Evolutionary conservation across 257 asterid genomes (phyloP), one percentile per base, ranked within the genome.

Genomic region (Gentiana macrophylla): DNA sequence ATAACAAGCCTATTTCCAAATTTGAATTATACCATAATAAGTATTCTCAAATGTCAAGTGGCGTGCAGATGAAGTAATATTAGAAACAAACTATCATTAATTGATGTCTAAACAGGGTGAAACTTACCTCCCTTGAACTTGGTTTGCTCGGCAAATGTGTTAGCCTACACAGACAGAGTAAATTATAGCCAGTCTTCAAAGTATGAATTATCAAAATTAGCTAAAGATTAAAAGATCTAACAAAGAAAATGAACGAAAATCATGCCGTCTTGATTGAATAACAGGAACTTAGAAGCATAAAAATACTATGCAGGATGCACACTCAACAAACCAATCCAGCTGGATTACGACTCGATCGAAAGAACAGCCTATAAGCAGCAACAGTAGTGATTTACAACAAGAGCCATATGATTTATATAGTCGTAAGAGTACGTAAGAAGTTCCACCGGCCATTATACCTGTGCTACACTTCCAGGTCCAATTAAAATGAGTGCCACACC

Each of bases 391-490:
- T 41, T 41, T 41, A 10, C 46, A 1, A 2, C 2, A 41, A 41
- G 6, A 41, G 8, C 46, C 24, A 24, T 24, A 41, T 10, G 8
- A 12, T 43, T 46, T 9, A 48, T 10, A 5, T 34, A 38, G 36
- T 7, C 2, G 4, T 35, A 5, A 24, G 32, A 37, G 7, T 51
- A 50, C 15, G 56, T 57, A 6, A 51, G 58, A 37, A 62, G 58
- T 46, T 53, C 35, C 35, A 11, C 51, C 60, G 32, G 13, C 11
- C 34, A 44, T 50, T 53, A 64, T 72, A 87, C 98, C 98, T 87
- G 98, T 62, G 87, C 94, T 45, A 83, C 83, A 67, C 76, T 86
- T 32, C 98, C 98, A 13, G 98, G 98, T 49, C 98, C 98, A 71
- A 91, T 91, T 62, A 91, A 78, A 70, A 84, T 84, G 46, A 87